Evolutionary conservation across 225 moss, liverwort and hornwort genomes (phyloP), one percentile per base, ranked within the genome.

Genomic region (Asterella californica): DNA sequence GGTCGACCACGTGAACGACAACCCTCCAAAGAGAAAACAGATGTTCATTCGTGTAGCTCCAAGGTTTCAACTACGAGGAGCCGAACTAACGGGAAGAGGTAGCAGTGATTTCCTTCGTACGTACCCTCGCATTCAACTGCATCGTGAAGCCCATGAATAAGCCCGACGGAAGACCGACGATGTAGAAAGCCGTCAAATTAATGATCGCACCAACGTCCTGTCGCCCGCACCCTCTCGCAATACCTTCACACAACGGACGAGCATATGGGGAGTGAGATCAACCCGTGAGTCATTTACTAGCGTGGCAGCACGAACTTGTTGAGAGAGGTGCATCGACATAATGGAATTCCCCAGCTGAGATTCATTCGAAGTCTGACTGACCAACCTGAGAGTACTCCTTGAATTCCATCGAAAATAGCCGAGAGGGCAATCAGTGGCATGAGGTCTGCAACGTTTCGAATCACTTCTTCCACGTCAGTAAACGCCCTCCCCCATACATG

Each of bases 381-480:
- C 12, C 10, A 36, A 87, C 87, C 86, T 74, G 87, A 87, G 45
- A 87, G 61, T 17, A 81, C 82, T 64, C 82, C 82, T 70, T 84
- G 87, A 79, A 80, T 74, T 45, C 84, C 82, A 72, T 84, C 80
- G 21, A 80, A 80, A 37, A 70, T 0, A 24, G 52, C 50, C 18
- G 50, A 34, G 53, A 84, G 32, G 73, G 84, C 87, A 24, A 87
- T 77, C 12, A 84, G 74, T 2, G 82, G 82, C 82, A 87, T 87
- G 12, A 68, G 77, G 2, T 46, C 45, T 48, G 79, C 66, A 36
- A 81, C 79, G 46, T 69, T 76, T 6, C 38, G 68, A 34, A 84
- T 64, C 38, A 87, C 82, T 27, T 80, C 78, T 33, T 74, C 76
- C 32, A 10, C 80, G 24, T 76, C 30, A n/a, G 77, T 76, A 76